Evolutionary conservation across 2,329 filamentous ascomycete genomes (phyloP).

Genomic region (Truncatella angustata): DNA sequence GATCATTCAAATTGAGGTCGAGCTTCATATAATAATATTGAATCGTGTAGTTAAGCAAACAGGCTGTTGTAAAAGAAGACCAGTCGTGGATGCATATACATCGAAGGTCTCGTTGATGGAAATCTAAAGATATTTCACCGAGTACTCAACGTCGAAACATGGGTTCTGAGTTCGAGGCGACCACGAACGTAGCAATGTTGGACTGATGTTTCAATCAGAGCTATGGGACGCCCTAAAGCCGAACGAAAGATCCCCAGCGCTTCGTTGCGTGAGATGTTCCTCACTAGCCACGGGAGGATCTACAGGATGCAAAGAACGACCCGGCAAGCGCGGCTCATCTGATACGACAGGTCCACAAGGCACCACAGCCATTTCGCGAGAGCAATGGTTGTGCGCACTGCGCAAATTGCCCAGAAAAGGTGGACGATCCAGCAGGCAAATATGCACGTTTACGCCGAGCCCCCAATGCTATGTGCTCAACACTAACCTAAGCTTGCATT

Average conservation of each 20-base stretch:
- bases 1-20: too few relatives aligned
- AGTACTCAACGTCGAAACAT: too few relatives aligned
- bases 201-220: not conserved
- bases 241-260: constrained; percentile 7
- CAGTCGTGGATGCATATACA: too few relatives aligned
- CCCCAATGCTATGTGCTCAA: too few relatives aligned
- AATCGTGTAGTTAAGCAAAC: too few relatives aligned
- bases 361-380: not conserved
- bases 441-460: not conserved
- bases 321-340: constrained; percentile 23
- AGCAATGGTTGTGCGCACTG: not conserved
- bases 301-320: constrained; percentile 15
- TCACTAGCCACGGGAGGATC: constrained; percentile 20
- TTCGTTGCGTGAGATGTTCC: constrained; percentile 12
- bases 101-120: too few relatives aligned
- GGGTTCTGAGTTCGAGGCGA: not conserved
- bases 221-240: not conserved
- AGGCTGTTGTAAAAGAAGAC: too few relatives aligned
- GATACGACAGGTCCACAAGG: constrained; percentile 18
- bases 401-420: not conserved
- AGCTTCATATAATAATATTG: too few relatives aligned
- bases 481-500: too few relatives aligned
- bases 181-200: not conserved
- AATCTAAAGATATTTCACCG: not conserved
- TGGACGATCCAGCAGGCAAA: not conserved